Conservation (phyloP, 2,329 filamentous ascomycete genomes). For the Scleromitrula shiraiana region DNA sequence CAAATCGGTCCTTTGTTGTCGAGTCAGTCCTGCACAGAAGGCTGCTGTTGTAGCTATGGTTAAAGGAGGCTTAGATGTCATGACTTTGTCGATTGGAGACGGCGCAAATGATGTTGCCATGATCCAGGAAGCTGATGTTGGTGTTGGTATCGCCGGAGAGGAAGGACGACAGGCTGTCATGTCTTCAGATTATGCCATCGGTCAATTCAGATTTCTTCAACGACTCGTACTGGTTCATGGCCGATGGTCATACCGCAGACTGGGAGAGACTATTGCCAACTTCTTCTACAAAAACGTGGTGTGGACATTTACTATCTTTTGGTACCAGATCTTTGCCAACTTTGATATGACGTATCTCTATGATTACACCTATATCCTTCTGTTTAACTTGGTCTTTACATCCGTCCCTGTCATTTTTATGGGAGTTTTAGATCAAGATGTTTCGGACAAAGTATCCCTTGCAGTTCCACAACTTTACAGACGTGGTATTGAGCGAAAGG, state of each 20-base stretch:
- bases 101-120: constrained; percentile 95
- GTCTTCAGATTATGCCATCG: constrained; percentile 94
- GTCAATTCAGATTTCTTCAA: constrained; percentile 84
- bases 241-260: constrained; percentile 88
- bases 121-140: constrained; percentile 97
- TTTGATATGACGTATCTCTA: constrained; percentile 96
- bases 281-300: constrained; percentile 99
- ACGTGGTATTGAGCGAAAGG: constrained; percentile 86
- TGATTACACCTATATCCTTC: constrained; percentile 94
- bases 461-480: constrained; percentile 94
- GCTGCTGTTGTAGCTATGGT: constrained; percentile 96
- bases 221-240: constrained; percentile 83
- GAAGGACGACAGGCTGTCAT: constrained; percentile 90
- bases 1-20: constrained; percentile 90
- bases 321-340: constrained; percentile 93
- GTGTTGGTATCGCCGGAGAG: constrained; percentile 88
- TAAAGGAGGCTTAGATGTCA: constrained; percentile 88
- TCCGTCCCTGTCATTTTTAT: constrained; percentile 91
- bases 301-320: constrained; percentile 94
- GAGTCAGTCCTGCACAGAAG: constrained; percentile 94
- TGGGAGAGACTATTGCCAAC: constrained; percentile 91
- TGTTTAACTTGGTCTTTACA: constrained; percentile 96
- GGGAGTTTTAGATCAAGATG: constrained; percentile 95
- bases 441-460: constrained; percentile 86
- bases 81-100: constrained; percentile 89